Evolutionary conservation across 2,329 filamentous ascomycete species (phyloP), one percentile per base, ranked within the genome.

Genomic region (Fusarium pininemorale): DNA sequence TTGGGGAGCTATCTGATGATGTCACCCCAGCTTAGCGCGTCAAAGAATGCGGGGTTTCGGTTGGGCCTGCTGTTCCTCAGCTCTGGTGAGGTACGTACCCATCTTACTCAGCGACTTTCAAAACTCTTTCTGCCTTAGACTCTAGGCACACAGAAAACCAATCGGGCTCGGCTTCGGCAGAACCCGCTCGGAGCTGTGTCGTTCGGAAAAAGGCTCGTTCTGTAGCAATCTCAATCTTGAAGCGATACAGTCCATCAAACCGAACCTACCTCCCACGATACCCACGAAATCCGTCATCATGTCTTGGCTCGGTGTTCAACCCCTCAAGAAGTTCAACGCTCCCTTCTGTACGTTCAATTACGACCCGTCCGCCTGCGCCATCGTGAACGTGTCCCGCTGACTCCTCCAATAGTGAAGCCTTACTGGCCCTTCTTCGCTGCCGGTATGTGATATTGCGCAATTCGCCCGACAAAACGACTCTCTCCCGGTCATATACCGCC

Each of bases 371-470:
- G 63, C 53, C 58, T 53, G 48, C 63, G 61, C 47, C 66, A 67
- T 70, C 63, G 66, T 65, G 66, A 61, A 72, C 48, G 53, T 74
- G 67, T 72, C 80, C 69, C 72, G 79, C 80, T 81, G 72, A 80
- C 73, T 74, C 64, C 75, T 55, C 50, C 41, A 81, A 83, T 82
- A 98, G 96, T 94, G 87, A 90, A 90, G 89, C 95, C 96, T 80
- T 92, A 97, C 92, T 91, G 90, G 84, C 96, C 96, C 79, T 98
- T 98, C 91, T 96, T 95, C 89, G 89, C 90, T 85, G 96, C 96
- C 84, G 95, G 96, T 98, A 96, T 83, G 93, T 88, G 64, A 72
- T 76, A 77, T 69, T 72, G 60, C 65, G 72, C 68, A 59, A 35
- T 56, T 59, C 44, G 50, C 35, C 60, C 71, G 65, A 70, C 74